Conservation (phyloP, 306 rosid genomes). For the Delonix regia region DNA sequence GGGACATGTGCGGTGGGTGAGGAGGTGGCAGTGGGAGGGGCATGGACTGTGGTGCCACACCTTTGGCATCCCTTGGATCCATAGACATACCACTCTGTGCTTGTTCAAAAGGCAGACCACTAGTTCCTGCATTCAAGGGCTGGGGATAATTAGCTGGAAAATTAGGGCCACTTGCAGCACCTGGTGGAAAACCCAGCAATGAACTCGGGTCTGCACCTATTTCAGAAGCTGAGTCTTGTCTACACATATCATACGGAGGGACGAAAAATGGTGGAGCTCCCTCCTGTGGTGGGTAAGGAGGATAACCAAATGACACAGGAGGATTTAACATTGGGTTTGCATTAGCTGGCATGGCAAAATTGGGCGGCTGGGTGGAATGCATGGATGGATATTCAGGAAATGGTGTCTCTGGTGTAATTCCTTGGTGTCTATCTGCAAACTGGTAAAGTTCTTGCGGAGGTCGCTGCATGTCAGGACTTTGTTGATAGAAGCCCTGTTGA, state of each 20-base stretch:
- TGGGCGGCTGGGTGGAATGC: constrained; percentile 69
- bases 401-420: constrained; percentile 63
- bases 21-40: constrained; percentile 52
- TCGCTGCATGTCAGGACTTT: constrained; percentile 77
- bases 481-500: constrained; percentile 60
- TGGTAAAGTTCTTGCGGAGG: constrained; percentile 70
- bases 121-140: constrained; percentile 71
- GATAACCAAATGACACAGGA: constrained; percentile 67
- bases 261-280: constrained; percentile 75
- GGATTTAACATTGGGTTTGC: constrained; percentile 78
- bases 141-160: constrained; percentile 62
- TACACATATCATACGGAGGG: constrained; percentile 69
- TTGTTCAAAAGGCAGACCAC: constrained; percentile 65
- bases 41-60: constrained; percentile 78
- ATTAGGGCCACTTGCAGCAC: constrained; percentile 52
- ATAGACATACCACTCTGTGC: constrained; percentile 53
- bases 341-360: constrained; percentile 56
- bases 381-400: constrained; percentile 71
- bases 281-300: constrained; percentile 67
- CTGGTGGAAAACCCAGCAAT: constrained; percentile 75
- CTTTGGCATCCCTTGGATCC: constrained; percentile 82
- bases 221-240: constrained; percentile 75
- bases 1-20: constrained; percentile 59
- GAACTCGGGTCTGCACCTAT: constrained; percentile 73
- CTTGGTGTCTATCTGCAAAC: constrained; percentile 72